These are phyloP conservation scores for Filobasidium wieringae DNA, from an alignment of 768 basidiomycete species.

Conservation along the genomic window DNA sequence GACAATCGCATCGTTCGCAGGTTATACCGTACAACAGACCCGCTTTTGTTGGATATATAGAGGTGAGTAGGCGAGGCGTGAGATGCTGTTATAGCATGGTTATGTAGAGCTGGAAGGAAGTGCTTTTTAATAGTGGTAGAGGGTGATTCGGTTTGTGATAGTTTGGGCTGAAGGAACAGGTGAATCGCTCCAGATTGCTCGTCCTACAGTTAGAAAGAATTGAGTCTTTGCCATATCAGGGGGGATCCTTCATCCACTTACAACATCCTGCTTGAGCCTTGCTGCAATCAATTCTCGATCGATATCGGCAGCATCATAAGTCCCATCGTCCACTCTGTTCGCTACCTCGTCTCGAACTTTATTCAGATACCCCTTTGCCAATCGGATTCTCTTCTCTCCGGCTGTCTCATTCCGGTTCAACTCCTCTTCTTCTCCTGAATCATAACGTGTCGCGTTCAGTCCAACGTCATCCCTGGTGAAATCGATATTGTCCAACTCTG, in stretches of 20 bases:
- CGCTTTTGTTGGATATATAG: constrained; percentile 87
- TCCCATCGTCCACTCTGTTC: constrained; percentile 55
- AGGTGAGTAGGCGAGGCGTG: constrained; percentile 61
- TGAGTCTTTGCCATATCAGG: not conserved
- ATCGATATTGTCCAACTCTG: constrained; percentile 60
- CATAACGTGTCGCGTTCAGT: constrained; percentile 3
- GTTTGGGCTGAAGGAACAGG: constrained; percentile 17
- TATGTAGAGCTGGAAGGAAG: constrained; percentile 46
- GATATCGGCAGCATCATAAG: constrained; percentile 89
- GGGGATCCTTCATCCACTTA: too few species aligned
- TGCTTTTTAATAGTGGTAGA: constrained; percentile 42
- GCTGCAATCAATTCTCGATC: constrained; percentile 86
- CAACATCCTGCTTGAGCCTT: constrained; percentile 80
- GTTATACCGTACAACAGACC: constrained; percentile 51
- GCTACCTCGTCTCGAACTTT: constrained; percentile 62
- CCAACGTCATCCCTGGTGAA: constrained; percentile 43
- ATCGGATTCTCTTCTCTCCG: constrained; percentile 58
- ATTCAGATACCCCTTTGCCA: constrained; percentile 82
- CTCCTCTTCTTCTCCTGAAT: constrained; percentile 17
- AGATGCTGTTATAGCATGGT: constrained; percentile 73
- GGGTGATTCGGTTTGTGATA: constrained; percentile 4
- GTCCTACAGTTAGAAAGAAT: constrained; percentile 11
- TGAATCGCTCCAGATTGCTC: constrained; percentile 26
- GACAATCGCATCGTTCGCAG: constrained; percentile 30
- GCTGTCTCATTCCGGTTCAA: constrained; percentile 12